phyloP scores from a whole-genome alignment of 1,284 basidiomycete genomes.

The Cryptococcus hybrid region DNA sequence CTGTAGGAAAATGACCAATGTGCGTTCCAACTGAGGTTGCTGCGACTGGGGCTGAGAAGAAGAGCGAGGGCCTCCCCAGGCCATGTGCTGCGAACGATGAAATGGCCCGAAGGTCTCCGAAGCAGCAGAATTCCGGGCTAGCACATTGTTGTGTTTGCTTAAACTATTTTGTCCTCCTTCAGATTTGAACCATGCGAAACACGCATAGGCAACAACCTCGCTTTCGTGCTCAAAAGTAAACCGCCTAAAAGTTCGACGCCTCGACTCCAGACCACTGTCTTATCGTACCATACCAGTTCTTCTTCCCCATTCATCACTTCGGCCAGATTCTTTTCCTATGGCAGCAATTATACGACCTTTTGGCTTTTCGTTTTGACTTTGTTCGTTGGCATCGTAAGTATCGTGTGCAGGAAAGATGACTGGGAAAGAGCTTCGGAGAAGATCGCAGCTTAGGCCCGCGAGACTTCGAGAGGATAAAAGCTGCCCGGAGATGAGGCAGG shows the following conservation, averaged over 20 bases:
- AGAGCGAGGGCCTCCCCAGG: conserved; percentile 25
- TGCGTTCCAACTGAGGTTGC: conserved; percentile 47
- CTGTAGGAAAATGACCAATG: conserved; percentile 74
- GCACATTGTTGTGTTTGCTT: background rate
- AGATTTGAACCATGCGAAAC: conserved; percentile 63
- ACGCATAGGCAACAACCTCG: conserved; percentile 71
- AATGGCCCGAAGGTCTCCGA: conserved; percentile 47
- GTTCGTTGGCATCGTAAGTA: background rate
- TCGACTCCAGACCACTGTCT: conserved; percentile 64
- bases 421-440: background rate
- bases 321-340: conserved; percentile 1
- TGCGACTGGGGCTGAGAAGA: background rate
- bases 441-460: conserved; percentile 7
- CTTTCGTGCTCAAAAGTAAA: conserved; percentile 71
- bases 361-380: background rate
- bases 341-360: no score
- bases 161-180: conserved; percentile 1
- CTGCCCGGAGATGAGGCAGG: conserved; percentile 24
- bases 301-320: conserved; percentile 30
- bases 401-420: conserved; percentile 3
- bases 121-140: conserved; percentile 1
- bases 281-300: conserved; percentile 67
- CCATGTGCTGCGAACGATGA: conserved; percentile 31
- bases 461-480: conserved; percentile 14
- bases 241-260: conserved; percentile 67